These are phyloP conservation scores for Periglandula ipomoeae DNA, from an alignment of 2,329 filamentous ascomycete species.

Conservation along the genomic window DNA sequence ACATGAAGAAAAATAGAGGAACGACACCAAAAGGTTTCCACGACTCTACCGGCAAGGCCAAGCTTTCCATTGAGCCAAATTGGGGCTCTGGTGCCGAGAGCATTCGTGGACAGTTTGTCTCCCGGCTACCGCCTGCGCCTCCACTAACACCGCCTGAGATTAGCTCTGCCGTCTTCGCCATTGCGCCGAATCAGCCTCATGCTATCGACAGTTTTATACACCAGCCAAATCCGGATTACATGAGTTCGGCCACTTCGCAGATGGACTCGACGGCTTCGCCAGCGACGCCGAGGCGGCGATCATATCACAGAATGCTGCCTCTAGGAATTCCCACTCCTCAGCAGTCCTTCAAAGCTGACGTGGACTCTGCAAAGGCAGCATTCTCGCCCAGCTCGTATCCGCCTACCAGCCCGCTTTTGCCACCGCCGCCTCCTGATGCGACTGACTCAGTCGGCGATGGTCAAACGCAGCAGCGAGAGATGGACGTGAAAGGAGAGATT, in stretches of 20 bases:
- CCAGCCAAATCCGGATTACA: conserved; percentile 42
- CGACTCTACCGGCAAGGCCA: conserved; percentile 7
- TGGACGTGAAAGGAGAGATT: conserved; percentile 41
- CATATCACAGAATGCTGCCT: conserved; percentile 33
- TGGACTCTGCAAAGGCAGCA: conserved; percentile 19
- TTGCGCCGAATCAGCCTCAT: conserved; percentile 26
- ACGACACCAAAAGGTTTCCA: conserved; percentile 9
- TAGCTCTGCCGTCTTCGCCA: conserved; percentile 31
- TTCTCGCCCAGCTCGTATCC: conserved; percentile 42
- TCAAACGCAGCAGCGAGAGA: conserved; percentile 21
- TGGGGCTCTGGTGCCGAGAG: conserved; percentile 18
- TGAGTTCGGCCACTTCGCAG: conserved; percentile 24
- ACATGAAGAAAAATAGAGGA: conserved; percentile 2
- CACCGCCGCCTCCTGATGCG: conserved; percentile 33
- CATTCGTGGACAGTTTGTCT: conserved; percentile 21
- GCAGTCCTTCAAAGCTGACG: conserved; percentile 13
- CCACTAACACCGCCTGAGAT: conserved; percentile 40
- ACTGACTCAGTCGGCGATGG: conserved; percentile 13
- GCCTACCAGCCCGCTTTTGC: conserved; percentile 36
- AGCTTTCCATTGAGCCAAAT: conserved; percentile 17
- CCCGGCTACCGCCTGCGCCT: conserved; percentile 34
- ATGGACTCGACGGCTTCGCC: conserved; percentile 18
- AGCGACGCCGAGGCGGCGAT: conserved; percentile 29
- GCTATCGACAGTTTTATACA: conserved; percentile 31
- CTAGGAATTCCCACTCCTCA: conserved; percentile 22